Evolutionary conservation across 495 filamentous ascomycete genomes (phyloP).

Genomic region (Letharia columbiana): DNA sequence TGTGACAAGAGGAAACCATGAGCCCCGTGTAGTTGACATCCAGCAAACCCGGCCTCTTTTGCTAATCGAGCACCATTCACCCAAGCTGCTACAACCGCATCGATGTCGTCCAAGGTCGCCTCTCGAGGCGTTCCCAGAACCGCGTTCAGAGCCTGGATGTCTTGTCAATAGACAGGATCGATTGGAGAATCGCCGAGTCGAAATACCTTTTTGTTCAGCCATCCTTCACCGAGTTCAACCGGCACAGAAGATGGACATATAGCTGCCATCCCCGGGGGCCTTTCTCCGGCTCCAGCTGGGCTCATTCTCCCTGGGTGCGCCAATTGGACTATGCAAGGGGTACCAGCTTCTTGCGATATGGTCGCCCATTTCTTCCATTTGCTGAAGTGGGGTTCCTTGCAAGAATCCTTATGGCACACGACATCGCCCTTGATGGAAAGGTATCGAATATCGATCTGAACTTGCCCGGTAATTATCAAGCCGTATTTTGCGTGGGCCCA

Average conservation of each 20-base stretch:
- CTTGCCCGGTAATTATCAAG: conserved; percentile 23
- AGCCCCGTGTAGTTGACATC: conserved; percentile 52
- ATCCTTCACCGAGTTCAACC: conserved; percentile 24
- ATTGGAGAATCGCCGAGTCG: background rate
- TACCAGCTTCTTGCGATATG: conserved; percentile 19
- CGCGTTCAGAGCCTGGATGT: conserved; percentile 18
- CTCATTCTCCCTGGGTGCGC: conserved; percentile 26
- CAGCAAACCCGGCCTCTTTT: conserved; percentile 58
- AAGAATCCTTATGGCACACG: conserved; percentile 17
- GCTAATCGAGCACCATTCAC: conserved; percentile 50
- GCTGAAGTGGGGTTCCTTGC: conserved; percentile 12
- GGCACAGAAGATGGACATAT: conserved; percentile 24
- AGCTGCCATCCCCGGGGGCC: conserved; percentile 18
- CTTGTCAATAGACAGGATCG: background rate
- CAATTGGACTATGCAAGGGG: conserved; percentile 26
- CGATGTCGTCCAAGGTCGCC: conserved; percentile 47
- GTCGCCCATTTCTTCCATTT: conserved; percentile 25
- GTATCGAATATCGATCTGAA: conserved; percentile 20
- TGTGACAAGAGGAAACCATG: conserved; percentile 54
- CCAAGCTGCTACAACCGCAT: conserved; percentile 53
- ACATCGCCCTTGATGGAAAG: conserved; percentile 24
- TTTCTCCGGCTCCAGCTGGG: conserved; percentile 20
- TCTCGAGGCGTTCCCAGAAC: conserved; percentile 35
- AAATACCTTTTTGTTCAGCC: conserved; percentile 25
- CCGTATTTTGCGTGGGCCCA: conserved; percentile 24